Percentiles rank a stretch among this genome's conserved stretches.
Evolutionary conservation across 331 rosid species (phyloP).

Genomic region (Ulmus americana): DNA sequence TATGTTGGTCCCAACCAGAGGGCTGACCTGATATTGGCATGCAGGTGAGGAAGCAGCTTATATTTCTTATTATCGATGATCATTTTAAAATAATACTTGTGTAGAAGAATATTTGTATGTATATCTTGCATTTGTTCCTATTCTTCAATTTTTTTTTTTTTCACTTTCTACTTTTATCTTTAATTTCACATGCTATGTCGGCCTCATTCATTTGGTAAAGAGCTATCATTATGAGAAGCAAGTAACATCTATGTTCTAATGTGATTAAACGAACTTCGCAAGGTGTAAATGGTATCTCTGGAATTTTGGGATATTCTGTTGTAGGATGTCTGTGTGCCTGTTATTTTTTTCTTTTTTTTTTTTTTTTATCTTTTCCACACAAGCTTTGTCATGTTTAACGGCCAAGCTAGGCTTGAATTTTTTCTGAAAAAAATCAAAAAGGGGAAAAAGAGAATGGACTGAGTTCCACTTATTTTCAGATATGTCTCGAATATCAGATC

Average conservation of each 20-base stretch:
- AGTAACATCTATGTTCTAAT: too few species aligned
- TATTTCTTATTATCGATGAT: neutral
- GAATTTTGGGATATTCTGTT: neutral
- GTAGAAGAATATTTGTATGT: neutral
- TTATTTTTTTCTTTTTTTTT: too few species aligned
- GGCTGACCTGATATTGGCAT: slow-evolving; percentile 73
- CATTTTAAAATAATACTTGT: neutral
- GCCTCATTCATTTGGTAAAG: too few species aligned
- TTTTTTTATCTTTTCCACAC: too few species aligned
- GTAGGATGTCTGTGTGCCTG: too few species aligned
- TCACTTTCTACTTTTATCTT: too few species aligned
- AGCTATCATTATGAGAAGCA: too few species aligned
- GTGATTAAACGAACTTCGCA: too few species aligned
- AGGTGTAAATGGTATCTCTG: neutral
- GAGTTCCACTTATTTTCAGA: neutral
- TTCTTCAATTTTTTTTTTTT: too few species aligned
- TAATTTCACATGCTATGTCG: too few species aligned
- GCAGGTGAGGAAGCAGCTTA: slow-evolving; percentile 52
- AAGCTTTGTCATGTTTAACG: neutral
- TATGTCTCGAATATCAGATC: too few species aligned
- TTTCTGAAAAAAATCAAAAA: neutral
- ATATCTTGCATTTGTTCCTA: neutral
- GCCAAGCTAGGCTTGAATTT: neutral
- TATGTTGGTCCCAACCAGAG: slow-evolving; percentile 91
- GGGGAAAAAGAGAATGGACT: neutral